Conservation (phyloP, 225 moss, liverwort and hornwort species). For the Neckera pumila region DNA sequence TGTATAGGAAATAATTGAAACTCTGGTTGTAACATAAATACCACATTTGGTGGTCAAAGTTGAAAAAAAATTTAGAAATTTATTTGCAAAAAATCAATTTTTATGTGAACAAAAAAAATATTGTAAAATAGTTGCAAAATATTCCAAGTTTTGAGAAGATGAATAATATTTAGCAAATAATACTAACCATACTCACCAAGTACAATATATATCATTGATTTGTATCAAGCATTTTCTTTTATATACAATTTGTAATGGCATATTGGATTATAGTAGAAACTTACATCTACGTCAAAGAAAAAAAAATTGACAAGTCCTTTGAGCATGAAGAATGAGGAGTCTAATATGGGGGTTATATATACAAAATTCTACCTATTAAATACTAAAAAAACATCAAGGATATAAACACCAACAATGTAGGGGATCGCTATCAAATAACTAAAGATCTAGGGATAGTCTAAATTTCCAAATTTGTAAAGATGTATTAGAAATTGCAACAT, state of each 20-base stretch:
- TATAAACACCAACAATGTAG: too few relatives aligned
- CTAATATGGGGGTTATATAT: accelerated
- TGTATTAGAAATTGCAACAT: not conserved
- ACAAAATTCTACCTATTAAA: too few relatives aligned
- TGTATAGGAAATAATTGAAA: not conserved
- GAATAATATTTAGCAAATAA: not conserved
- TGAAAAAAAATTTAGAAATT: not conserved
- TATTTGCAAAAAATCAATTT: not conserved
- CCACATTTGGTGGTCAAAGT: accelerated
- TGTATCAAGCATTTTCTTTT: accelerated
- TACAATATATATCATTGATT: not conserved
- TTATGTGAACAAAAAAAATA: not conserved
- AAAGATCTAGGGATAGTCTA: not conserved
- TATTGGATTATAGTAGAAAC: not conserved
- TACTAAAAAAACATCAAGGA: too few relatives aligned
- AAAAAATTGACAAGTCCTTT: not conserved
- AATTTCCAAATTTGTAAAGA: not conserved
- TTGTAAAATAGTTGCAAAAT: too few relatives aligned
- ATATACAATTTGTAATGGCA: not conserved
- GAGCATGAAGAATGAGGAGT: not conserved
- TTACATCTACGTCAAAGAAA: not conserved
- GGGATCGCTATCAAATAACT: not conserved
- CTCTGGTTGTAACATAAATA: not conserved
- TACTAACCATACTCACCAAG: accelerated
- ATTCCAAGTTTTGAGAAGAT: accelerated